Conservation (phyloP, 768 basidiomycete species). For the Russula olivacea region DNA sequence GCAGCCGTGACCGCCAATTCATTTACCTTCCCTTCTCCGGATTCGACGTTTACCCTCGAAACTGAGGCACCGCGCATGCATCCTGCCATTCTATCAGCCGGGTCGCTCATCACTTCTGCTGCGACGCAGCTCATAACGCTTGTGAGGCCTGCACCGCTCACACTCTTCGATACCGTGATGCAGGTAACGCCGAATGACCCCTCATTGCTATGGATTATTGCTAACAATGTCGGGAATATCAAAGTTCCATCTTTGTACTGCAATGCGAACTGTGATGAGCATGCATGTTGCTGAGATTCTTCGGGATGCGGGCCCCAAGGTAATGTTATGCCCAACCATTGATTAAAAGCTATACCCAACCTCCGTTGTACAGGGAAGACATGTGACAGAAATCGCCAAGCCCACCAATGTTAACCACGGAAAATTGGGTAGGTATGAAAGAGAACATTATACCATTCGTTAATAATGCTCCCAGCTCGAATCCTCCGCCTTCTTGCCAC, state of each 20-base stretch:
- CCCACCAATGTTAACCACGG: slow-evolving; percentile 25
- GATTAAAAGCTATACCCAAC: too few species aligned
- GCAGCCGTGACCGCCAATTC: background rate
- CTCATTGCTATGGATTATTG: background rate
- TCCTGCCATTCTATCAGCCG: slow-evolving; percentile 1
- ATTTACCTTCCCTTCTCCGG: slow-evolving; percentile 1
- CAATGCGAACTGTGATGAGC: background rate
- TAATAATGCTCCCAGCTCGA: slow-evolving; percentile 22
- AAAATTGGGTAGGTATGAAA: slow-evolving; percentile 19
- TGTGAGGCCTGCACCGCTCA: slow-evolving; percentile 7
- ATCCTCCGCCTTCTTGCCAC: slow-evolving; percentile 30
- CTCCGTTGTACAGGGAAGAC: slow-evolving; percentile 22
- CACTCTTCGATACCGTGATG: background rate
- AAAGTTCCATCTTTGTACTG: slow-evolving; percentile 4
- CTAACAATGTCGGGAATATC: background rate
- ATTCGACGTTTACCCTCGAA: background rate
- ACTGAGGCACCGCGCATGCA: slow-evolving; percentile 8
- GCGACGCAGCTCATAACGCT: slow-evolving; percentile 8
- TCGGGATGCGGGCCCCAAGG: slow-evolving; percentile 18
- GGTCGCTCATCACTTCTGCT: slow-evolving; percentile 7
- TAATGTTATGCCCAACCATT: background rate
- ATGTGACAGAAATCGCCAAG: slow-evolving; percentile 36
- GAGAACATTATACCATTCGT: background rate
- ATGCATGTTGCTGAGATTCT: slow-evolving; percentile 21
- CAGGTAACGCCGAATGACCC: background rate